These are phyloP conservation scores for Naganishia vishniacii DNA, from an alignment of 768 basidiomycete species.

Conservation along the genomic window DNA sequence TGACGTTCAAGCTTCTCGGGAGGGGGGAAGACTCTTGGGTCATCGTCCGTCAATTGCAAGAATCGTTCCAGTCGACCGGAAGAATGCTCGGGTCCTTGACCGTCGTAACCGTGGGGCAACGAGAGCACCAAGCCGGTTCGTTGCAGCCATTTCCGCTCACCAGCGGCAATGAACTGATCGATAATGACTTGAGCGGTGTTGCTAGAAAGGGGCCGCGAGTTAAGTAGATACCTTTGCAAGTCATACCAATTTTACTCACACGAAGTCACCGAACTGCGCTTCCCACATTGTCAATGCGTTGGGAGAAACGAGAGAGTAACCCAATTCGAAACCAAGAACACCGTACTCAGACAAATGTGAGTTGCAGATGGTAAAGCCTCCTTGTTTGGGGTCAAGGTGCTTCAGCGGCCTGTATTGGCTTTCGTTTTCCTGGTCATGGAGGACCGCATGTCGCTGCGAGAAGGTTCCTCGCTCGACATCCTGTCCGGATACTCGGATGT, in stretches of 20 bases:
- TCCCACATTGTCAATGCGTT: constrained; percentile 93
- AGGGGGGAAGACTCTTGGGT: constrained; percentile 82
- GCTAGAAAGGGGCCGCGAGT: constrained; percentile 18
- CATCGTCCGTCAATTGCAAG: constrained; percentile 95
- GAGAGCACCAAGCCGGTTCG: constrained; percentile 81
- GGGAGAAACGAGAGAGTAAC: constrained; percentile 95
- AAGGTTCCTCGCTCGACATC: constrained; percentile 99
- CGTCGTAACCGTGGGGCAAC: constrained; percentile 93
- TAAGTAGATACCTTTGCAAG: not conserved
- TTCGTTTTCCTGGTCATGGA: constrained; percentile 93
- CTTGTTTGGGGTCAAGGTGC: constrained; percentile 78
- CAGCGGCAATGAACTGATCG: constrained; percentile 96
- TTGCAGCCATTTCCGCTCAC: constrained; percentile 96
- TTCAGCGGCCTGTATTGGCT: constrained; percentile 83
- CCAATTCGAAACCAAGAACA: constrained; percentile 90
- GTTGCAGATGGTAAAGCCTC: constrained; percentile 91
- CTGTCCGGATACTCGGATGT: constrained; percentile 92
- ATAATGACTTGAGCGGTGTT: constrained; percentile 98
- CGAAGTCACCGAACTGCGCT: constrained; percentile 95
- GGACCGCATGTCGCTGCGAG: constrained; percentile 93
- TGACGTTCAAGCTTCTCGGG: constrained; percentile 85
- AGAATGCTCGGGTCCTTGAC: constrained; percentile 97
- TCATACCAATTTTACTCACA: constrained; percentile 42
- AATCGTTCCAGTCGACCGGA: constrained; percentile 92
- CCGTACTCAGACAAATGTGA: constrained; percentile 95